Evolutionary conservation across 78 protist species (phyloP), one percentile per base, ranked within the genome.

Genomic region (Cavenderia fasciculata): DNA sequence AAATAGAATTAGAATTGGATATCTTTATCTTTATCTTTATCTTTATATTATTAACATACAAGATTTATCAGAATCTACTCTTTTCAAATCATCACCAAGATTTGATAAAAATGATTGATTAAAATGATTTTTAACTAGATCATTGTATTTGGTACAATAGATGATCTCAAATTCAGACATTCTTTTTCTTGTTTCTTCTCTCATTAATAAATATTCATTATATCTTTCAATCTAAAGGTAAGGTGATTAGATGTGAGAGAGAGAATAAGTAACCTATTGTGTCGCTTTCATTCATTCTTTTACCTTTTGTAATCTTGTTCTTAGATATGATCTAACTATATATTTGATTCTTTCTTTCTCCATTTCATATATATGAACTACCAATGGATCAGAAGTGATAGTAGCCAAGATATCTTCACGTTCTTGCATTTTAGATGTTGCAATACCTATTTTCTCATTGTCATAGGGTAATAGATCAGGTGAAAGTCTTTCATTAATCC

Each of bases 281-380:
- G 11, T 52, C 31, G 5, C 27, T 57, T 18, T 11, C 12, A 12
- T 52, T 52, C 12, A 52, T 52, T n/a, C 7, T 25, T n/a, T n/a
- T 52, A 63, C 72, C 72, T 82, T 82, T 70, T 82, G 56, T 4
- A 82, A 38, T 44, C 90, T 65, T 18, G 40, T 23, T 68, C 56
- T 71, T 21, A 82, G 43, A 68, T 82, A 82, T 14, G 59, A 68
- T 82, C 44, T 65, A 43, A 82, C 31, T 27, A 82, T 34, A 57
- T 82, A 82, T 33, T 82, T 82, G 19, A 82, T 33, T 82, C 90
- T 65, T 57, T 82, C 90, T 5, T 68, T 68, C 61, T 82, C 90
- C 90, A 82, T 82, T 57, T 82, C 90, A 68, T 82, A 82, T 18
- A 82, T 65, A 44, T 69, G 41, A 27, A 78, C 90, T 19, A 59